A percentile compares a stretch with the other conserved stretches of the same genome.
These are phyloP conservation scores for Fomes fomentarius DNA, from an alignment of 1,284 basidiomycete genomes.

Conservation along the genomic window DNA sequence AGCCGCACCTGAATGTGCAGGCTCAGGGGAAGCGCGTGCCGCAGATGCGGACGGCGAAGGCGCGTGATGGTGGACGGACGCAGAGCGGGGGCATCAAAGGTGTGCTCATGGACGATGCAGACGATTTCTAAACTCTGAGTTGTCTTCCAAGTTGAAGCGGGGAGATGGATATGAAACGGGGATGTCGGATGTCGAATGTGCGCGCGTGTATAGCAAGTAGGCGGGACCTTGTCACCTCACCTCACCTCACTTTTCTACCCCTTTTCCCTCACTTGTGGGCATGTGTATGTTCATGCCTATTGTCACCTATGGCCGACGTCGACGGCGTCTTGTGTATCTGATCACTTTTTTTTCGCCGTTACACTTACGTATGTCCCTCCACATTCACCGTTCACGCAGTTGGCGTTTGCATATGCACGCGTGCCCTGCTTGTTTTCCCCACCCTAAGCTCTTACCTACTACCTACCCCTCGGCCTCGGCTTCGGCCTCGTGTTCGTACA, in stretches of 20 bases:
- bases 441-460: no score
- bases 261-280: not conserved
- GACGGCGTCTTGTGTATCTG: constrained; percentile 5
- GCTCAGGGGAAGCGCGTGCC: constrained; percentile 38
- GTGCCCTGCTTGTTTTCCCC: no score
- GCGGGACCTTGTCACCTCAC: not conserved
- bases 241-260: not conserved
- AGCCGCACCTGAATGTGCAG: constrained; percentile 12
- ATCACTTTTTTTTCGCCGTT: not conserved
- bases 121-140: constrained; percentile 41
- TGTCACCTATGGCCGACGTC: not conserved
- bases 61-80: constrained; percentile 76
- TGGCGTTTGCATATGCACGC: not conserved
- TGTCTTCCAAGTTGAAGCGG: no score
- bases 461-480: not conserved
- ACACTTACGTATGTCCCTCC: not conserved
- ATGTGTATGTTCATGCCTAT: not conserved
- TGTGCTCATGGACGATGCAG: constrained; percentile 42
- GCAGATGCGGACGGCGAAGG: constrained; percentile 68
- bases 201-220: not conserved
- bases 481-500: no score
- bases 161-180: no score
- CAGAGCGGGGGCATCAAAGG: constrained; percentile 81
- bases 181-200: constrained; percentile 6
- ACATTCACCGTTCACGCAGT: not conserved